Evolutionary conservation across 106 monocot species (phyloP), one percentile per base, ranked within the genome.

Genomic region (Dactylorhiza incarnata): DNA sequence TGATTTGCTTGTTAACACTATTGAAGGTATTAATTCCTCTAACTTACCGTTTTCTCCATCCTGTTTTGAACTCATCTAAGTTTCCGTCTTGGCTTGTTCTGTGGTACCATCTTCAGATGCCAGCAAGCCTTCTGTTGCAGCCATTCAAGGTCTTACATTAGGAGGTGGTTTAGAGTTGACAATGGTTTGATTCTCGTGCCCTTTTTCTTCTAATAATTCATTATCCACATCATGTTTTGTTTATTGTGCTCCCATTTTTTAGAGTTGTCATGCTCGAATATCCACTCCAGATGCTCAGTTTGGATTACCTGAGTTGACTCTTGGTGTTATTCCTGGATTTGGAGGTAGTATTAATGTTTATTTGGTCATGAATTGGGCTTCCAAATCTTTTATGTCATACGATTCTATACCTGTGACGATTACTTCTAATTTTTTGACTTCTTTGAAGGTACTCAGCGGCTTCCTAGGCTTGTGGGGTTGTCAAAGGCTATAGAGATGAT

Each of bases 111-210:
- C 26, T 86, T 52, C 78, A 95, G 94, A 85, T 85, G 91, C 65
- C 13, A 91, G 84, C 61, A 95, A 95, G 80, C 94, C 94, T 82
- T 89, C 94, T 61, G 91, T 94, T 81, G 94, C 91, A n/a, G 94
- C 94, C 49, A 84, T 91, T 84, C 91, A 91, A 70, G 94, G 91
- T 15, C 87, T 91, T 82, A 91, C 94, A 12, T 82, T 95, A 24
- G 94, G 94, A 56, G 94, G 94, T 81, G 94, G 94, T 49, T 82
- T 95, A 12, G 94, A 94, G 69, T 62, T 94, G 53, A 46, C 94
- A 29, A 82, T 94, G 94, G 94, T 94, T 68, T 77, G 87, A 49
- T 16, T 47, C 22, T 54, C 76, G 43, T 44, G 25, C 48, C 13
- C 68, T 10, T 49, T 76, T 45, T 10, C 49, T 25, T 26, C 19